phyloP scores from a whole-genome alignment of 768 basidiomycete species.

The Suillus americanus region DNA sequence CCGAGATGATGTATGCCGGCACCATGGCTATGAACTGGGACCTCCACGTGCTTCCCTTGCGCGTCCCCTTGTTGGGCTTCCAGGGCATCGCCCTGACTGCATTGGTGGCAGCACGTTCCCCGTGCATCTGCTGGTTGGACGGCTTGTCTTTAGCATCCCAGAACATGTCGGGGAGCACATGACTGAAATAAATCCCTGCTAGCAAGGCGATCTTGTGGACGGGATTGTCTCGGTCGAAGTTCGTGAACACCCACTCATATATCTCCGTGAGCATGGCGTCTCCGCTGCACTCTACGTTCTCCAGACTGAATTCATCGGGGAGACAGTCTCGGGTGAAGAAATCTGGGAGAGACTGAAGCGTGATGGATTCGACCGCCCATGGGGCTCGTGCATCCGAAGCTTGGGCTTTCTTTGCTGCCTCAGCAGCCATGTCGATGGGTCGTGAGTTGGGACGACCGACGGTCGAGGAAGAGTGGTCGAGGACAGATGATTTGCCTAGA shows the following conservation, averaged over 20 bases:
- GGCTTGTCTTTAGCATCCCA: not conserved
- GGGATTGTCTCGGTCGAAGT: not conserved
- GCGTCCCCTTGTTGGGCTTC: not conserved
- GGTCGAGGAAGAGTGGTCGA: too few species aligned
- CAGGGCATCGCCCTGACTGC: not conserved
- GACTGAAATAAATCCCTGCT: not conserved
- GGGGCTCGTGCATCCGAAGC: not conserved
- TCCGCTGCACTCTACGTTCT: not conserved
- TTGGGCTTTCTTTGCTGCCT: not conserved
- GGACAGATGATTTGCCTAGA: not conserved
- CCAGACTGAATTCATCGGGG: not conserved
- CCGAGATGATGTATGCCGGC: not conserved
- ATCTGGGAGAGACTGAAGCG: not conserved
- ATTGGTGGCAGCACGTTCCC: accelerated
- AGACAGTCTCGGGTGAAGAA: not conserved
- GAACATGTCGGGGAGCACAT: not conserved
- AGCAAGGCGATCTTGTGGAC: not conserved
- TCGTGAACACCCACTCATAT: not conserved
- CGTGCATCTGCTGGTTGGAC: not conserved
- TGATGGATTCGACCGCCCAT: not conserved
- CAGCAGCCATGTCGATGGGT: not conserved
- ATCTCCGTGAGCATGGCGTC: not conserved
- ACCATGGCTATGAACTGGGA: not conserved
- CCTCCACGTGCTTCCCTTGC: not conserved
- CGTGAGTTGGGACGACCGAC: accelerated